Conservation (phyloP, 768 basidiomycete species). For the Fistulinella prunicolor region DNA sequence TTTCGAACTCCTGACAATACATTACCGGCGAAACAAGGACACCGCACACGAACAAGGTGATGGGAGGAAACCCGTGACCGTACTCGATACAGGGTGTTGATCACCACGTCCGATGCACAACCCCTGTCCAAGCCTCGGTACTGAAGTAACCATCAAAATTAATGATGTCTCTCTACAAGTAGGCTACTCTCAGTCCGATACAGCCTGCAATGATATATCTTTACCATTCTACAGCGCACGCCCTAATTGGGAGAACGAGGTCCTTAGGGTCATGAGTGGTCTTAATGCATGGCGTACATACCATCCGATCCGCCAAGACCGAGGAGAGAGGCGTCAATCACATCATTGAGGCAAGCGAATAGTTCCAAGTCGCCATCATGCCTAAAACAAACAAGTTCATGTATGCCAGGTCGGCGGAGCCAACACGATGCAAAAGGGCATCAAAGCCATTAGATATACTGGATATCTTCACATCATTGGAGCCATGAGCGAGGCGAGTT, state of each 20-base stretch:
- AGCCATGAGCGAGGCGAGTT: slow-evolving; percentile 40
- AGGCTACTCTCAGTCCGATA: not conserved
- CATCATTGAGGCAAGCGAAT: slow-evolving; percentile 25
- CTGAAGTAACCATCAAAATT: slow-evolving; percentile 54
- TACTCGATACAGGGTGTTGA: slow-evolving; percentile 18
- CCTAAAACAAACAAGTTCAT: not conserved
- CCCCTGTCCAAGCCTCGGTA: slow-evolving; percentile 34
- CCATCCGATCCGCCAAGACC: slow-evolving; percentile 12
- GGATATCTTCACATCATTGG: slow-evolving; percentile 53
- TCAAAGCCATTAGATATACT: slow-evolving; percentile 37
- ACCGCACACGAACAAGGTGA: no score
- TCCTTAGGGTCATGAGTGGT: slow-evolving; percentile 39
- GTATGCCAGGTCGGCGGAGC: slow-evolving; percentile 48
- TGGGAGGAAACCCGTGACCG: no score
- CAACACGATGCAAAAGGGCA: slow-evolving; percentile 46
- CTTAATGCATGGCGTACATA: not conserved
- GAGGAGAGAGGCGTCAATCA: slow-evolving; percentile 34
- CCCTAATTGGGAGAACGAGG: slow-evolving; percentile 58
- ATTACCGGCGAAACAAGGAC: no score
- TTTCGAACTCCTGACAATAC: no score
- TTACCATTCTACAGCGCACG: slow-evolving; percentile 44
- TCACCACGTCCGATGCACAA: slow-evolving; percentile 23
- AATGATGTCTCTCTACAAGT: slow-evolving; percentile 58
- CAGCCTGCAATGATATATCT: not conserved
- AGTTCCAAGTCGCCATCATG: not conserved